Percentiles rank a stretch among this genome's conserved stretches.
phyloP scores from a whole-genome alignment of 2,329 filamentous ascomycete species.

The Paramyrothecium roridum region DNA sequence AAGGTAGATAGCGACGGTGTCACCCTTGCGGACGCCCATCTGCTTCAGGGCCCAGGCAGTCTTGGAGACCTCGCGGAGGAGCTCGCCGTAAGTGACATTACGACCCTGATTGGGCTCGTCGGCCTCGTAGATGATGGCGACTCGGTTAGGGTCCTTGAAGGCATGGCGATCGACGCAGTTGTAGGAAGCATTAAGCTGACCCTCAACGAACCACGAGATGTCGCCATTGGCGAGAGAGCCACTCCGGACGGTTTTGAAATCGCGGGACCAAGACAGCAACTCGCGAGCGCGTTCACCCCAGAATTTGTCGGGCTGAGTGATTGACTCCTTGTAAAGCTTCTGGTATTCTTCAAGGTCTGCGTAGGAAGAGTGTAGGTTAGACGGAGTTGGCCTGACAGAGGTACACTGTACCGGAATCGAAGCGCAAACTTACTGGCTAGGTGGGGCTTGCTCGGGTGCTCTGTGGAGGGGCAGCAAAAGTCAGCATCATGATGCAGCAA shows the following conservation, averaged over 20 bases:
- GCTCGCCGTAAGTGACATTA: constrained; percentile 87
- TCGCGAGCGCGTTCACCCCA: constrained; percentile 86
- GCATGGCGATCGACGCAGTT: constrained; percentile 97
- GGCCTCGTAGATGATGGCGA: constrained; percentile 98
- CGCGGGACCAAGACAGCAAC: constrained; percentile 82
- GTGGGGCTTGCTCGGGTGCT: constrained; percentile 69
- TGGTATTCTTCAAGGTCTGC: constrained; percentile 65
- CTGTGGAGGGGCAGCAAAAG: constrained; percentile 35
- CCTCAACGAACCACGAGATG: constrained; percentile 92
- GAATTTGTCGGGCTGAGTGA: constrained; percentile 83
- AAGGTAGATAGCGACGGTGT: constrained; percentile 94
- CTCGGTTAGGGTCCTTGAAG: constrained; percentile 87
- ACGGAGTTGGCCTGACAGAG: not conserved
- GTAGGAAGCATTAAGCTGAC: constrained; percentile 90
- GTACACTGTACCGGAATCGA: no score
- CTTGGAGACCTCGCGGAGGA: constrained; percentile 86
- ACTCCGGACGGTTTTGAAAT: constrained; percentile 84
- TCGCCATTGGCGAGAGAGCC: constrained; percentile 79
- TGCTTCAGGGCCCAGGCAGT: constrained; percentile 85
- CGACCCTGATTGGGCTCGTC: constrained; percentile 87
- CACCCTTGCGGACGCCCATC: constrained; percentile 95
- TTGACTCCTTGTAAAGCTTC: constrained; percentile 75
- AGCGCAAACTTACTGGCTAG: constrained; percentile 50
- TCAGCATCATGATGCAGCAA: constrained; percentile 22
- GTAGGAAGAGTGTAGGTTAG: constrained; percentile 14